Evolutionary conservation across 1,284 basidiomycete species (phyloP).

Genomic region (Rhodotorula sp.): DNA sequence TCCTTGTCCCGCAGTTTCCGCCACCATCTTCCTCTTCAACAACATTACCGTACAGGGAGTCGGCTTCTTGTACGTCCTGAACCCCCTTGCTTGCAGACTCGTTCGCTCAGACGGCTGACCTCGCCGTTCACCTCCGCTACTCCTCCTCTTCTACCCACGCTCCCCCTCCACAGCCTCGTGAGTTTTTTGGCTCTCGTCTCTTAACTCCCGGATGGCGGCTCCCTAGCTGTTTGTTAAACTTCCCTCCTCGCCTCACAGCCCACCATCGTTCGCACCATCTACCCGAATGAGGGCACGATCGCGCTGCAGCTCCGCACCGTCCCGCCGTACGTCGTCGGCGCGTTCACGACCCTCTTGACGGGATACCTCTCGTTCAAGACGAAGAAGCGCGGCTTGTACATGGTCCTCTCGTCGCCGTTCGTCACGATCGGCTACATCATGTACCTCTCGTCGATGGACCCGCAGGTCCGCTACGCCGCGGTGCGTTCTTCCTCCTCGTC

Average conservation of each 20-base stretch:
- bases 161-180: not conserved
- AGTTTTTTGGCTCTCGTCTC: not conserved
- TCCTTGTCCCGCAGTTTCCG: conserved; percentile 19
- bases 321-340: conserved; percentile 46
- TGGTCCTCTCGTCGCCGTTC: conserved; percentile 45
- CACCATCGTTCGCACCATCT: conserved; percentile 50
- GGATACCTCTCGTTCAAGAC: conserved; percentile 48
- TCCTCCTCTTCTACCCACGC: too few relatives aligned
- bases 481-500: not conserved
- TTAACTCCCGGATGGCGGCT: not conserved
- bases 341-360: conserved; percentile 40
- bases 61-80: conserved; percentile 1
- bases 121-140: too few relatives aligned
- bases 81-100: too few relatives aligned
- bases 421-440: conserved; percentile 33
- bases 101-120: too few relatives aligned
- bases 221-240: not conserved
- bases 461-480: conserved; percentile 44
- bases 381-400: conserved; percentile 45
- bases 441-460: conserved; percentile 18
- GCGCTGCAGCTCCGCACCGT: conserved; percentile 51
- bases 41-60: conserved; percentile 50
- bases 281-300: conserved; percentile 48
- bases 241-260: not conserved
- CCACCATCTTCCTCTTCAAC: conserved; percentile 48